Conservation (phyloP, 2,329 filamentous ascomycete genomes). For the Fusarium pseudoanthophilum region DNA sequence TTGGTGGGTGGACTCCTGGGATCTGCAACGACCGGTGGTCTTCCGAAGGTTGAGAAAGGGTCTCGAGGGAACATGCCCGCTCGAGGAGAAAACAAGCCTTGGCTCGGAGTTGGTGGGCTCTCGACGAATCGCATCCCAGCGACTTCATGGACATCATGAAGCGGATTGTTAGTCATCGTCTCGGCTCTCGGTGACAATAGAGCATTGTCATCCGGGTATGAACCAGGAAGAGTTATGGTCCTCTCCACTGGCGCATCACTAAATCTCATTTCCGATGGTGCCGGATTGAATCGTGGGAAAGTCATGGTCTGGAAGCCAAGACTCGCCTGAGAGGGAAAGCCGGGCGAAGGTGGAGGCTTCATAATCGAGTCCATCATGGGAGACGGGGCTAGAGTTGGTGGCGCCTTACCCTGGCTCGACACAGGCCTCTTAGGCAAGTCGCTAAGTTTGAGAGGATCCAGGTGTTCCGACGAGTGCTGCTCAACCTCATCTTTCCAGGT, state of each 20-base stretch:
- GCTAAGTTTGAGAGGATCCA: slow-evolving; percentile 33
- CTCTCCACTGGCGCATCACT: slow-evolving; percentile 45
- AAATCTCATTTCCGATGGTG: slow-evolving; percentile 16
- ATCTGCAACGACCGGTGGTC: slow-evolving; percentile 66
- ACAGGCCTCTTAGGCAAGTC: slow-evolving; percentile 51
- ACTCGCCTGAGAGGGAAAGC: slow-evolving; percentile 52
- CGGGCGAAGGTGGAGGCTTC: slow-evolving; percentile 59
- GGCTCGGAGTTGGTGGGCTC: slow-evolving; percentile 61
- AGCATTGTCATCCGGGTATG: slow-evolving; percentile 60
- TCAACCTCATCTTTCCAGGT: slow-evolving; percentile 65
- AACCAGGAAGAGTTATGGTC: slow-evolving; percentile 51
- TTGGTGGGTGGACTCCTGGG: slow-evolving; percentile 80
- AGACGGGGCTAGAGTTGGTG: slow-evolving; percentile 17
- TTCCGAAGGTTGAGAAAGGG: slow-evolving; percentile 62
- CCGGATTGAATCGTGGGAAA: slow-evolving; percentile 40
- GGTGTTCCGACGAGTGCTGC: slow-evolving; percentile 47
- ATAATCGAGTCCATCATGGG: slow-evolving; percentile 41
- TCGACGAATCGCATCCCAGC: slow-evolving; percentile 64
- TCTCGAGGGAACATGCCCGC: slow-evolving; percentile 65
- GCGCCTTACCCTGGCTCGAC: slow-evolving; percentile 44
- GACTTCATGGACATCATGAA: slow-evolving; percentile 60
- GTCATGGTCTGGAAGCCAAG: slow-evolving; percentile 57
- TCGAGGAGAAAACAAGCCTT: slow-evolving; percentile 65
- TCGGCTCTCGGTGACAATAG: slow-evolving; percentile 78
- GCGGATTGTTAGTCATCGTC: slow-evolving; percentile 76